Conservation (phyloP, 768 basidiomycete genomes). For the Xerocomus spinulosus region DNA sequence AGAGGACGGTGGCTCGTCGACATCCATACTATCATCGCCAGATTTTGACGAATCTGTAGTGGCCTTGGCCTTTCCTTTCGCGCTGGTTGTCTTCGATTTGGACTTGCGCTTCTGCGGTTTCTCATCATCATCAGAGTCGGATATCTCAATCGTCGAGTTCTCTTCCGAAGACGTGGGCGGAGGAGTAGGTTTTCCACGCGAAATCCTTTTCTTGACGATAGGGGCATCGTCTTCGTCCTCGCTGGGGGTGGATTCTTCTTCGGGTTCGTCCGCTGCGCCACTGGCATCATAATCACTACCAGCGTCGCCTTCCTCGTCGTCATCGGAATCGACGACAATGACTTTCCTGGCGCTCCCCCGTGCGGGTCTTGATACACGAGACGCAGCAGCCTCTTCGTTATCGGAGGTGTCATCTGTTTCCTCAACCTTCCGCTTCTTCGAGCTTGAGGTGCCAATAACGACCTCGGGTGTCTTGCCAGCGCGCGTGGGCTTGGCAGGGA, state of each 20-base stretch:
- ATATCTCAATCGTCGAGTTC: slow-evolving; percentile 17
- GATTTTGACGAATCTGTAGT: slow-evolving; percentile 30
- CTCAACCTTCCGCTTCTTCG: slow-evolving; percentile 18
- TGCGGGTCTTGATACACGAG: slow-evolving; percentile 30
- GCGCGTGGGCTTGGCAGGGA: slow-evolving; percentile 29
- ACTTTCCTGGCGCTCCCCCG: slow-evolving; percentile 37
- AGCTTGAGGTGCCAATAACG: slow-evolving; percentile 38
- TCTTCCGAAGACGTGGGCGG: slow-evolving; percentile 34
- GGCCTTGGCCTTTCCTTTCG: slow-evolving; percentile 21
- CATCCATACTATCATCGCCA: slow-evolving; percentile 50
- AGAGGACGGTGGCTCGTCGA: slow-evolving; percentile 43
- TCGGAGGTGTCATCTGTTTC: slow-evolving; percentile 22
- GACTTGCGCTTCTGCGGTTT: slow-evolving; percentile 31
- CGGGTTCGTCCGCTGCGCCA: slow-evolving; percentile 36
- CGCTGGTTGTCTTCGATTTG: slow-evolving; percentile 16
- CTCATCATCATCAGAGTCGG: slow-evolving; percentile 26
- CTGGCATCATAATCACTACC: slow-evolving; percentile 32
- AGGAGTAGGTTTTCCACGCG: slow-evolving; percentile 22
- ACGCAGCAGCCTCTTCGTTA: slow-evolving; percentile 36
- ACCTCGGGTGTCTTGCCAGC: slow-evolving; percentile 54
- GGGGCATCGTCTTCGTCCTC: slow-evolving; percentile 24
- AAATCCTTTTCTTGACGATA: slow-evolving; percentile 18
- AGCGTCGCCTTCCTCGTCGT: slow-evolving; percentile 35
- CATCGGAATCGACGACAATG: slow-evolving; percentile 50
- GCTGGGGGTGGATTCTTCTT: slow-evolving; percentile 23